Percentiles rank a stretch among this genome's conserved stretches.
phyloP scores from a whole-genome alignment of 148 eudicot species.

The Camellia granthamiana region DNA sequence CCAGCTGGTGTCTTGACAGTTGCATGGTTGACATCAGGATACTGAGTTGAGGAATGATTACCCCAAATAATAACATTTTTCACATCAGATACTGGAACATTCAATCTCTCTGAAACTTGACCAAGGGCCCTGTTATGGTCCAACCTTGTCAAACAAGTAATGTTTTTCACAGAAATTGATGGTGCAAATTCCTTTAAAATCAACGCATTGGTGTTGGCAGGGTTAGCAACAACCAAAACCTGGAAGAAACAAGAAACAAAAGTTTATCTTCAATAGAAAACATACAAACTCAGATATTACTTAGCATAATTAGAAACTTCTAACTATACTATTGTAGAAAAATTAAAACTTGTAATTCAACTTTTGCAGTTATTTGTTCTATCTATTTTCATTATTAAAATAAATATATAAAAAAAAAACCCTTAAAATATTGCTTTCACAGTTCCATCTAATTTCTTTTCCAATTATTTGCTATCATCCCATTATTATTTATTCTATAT shows the following conservation, averaged over 20 bases:
- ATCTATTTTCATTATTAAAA: neutral
- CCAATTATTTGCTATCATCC: neutral
- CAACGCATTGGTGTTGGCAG: slow-evolving; percentile 97
- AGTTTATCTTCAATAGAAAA: neutral
- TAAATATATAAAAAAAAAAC: neutral
- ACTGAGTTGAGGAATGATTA: slow-evolving; percentile 87
- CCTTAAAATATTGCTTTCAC: neutral
- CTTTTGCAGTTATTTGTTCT: neutral
- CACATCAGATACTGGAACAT: slow-evolving; percentile 79
- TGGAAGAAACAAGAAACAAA: slow-evolving; percentile 17
- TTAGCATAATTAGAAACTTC: too few relatives aligned
- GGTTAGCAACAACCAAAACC: slow-evolving; percentile 99
- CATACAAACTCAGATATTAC: too few relatives aligned
- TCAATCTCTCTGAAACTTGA: slow-evolving; percentile 85
- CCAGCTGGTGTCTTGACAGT: slow-evolving; percentile 78
- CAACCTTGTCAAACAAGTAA: slow-evolving; percentile 81
- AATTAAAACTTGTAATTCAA: neutral
- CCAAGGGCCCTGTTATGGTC: slow-evolving; percentile 99
- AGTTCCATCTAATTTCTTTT: neutral
- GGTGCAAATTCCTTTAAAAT: slow-evolving; percentile 95
- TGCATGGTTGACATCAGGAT: slow-evolving; percentile 99
- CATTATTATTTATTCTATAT: neutral
- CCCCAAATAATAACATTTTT: slow-evolving; percentile 97
- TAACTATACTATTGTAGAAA: neutral
- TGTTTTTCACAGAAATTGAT: slow-evolving; percentile 88